These are phyloP conservation scores for Pyrus hybrid DNA, from an alignment of 331 rosid species.

Conservation along the genomic window DNA sequence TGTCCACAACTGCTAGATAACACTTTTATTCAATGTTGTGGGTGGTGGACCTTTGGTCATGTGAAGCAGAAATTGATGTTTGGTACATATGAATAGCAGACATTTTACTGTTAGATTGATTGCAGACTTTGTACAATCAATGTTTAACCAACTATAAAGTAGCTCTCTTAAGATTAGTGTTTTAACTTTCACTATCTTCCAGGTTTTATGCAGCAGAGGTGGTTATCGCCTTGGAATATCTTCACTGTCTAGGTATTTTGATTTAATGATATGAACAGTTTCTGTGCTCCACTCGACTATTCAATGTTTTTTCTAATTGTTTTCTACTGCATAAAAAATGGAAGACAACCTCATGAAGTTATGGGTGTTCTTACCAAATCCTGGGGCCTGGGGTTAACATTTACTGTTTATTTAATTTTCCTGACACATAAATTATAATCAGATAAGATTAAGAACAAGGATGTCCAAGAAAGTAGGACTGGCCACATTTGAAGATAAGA, in stretches of 20 bases:
- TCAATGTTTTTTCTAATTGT: neutral
- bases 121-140: neutral
- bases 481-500: too few species aligned
- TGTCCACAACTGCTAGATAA: neutral
- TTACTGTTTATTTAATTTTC: neutral
- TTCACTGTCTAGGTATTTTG: conserved; percentile 85
- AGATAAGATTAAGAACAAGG: too few species aligned
- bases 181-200: conserved; percentile 23
- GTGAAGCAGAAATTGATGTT: neutral
- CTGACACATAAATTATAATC: neutral
- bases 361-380: neutral
- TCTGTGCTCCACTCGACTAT: neutral
- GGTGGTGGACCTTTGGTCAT: neutral
- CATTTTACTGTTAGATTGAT: neutral
- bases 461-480: too few species aligned
- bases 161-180: neutral
- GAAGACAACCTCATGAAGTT: neutral
- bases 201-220: conserved; percentile 97
- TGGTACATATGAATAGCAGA: neutral
- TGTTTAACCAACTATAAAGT: neutral
- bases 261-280: neutral
- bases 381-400: neutral
- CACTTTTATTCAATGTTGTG: neutral
- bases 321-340: neutral
- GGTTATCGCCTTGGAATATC: conserved; percentile 84